These are phyloP conservation scores for Apodospora peruviana DNA, from an alignment of 495 filamentous ascomycete species.

Conservation along the genomic window DNA sequence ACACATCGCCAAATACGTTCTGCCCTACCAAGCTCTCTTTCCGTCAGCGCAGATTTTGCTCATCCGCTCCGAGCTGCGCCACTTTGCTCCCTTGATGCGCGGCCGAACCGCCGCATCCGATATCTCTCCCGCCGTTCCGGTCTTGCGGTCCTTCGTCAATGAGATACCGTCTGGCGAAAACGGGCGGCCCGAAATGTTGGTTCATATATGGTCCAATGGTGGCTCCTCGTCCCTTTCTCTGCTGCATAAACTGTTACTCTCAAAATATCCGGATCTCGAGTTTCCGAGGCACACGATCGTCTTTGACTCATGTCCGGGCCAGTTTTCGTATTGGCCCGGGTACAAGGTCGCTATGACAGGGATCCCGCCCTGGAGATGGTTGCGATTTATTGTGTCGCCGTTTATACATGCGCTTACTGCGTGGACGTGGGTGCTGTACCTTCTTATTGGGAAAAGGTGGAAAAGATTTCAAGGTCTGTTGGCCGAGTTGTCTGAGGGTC, in stretches of 20 bases:
- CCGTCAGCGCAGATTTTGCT: conserved; percentile 36
- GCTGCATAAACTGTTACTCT: conserved; percentile 14
- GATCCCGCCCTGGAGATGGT: conserved; percentile 8
- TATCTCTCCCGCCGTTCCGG: conserved; percentile 14
- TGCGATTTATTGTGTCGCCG: conserved; percentile 18
- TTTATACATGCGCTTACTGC: conserved; percentile 22
- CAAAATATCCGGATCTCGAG: not conserved
- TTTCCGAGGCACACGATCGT: conserved; percentile 29
- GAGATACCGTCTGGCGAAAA: not conserved
- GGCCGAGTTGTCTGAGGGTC: conserved; percentile 13
- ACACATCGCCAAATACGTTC: conserved; percentile 43
- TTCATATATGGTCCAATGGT: conserved; percentile 44
- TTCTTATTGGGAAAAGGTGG: conserved; percentile 4
- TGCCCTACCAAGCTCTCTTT: conserved; percentile 33
- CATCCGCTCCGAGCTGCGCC: conserved; percentile 26
- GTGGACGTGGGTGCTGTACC: conserved; percentile 24
- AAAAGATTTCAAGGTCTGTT: conserved; percentile 19
- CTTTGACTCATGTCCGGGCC: conserved; percentile 37
- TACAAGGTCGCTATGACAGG: conserved; percentile 24
- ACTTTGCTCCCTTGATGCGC: conserved; percentile 16
- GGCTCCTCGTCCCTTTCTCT: conserved; percentile 24
- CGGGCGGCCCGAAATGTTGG: conserved; percentile 23
- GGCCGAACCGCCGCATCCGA: conserved; percentile 3
- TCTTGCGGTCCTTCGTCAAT: conserved; percentile 12
- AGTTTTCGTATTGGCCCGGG: conserved; percentile 19